Evolutionary conservation across 768 basidiomycete genomes (phyloP), one percentile per base, ranked within the genome.

Genomic region (Pleurotus salmoneostramineus): DNA sequence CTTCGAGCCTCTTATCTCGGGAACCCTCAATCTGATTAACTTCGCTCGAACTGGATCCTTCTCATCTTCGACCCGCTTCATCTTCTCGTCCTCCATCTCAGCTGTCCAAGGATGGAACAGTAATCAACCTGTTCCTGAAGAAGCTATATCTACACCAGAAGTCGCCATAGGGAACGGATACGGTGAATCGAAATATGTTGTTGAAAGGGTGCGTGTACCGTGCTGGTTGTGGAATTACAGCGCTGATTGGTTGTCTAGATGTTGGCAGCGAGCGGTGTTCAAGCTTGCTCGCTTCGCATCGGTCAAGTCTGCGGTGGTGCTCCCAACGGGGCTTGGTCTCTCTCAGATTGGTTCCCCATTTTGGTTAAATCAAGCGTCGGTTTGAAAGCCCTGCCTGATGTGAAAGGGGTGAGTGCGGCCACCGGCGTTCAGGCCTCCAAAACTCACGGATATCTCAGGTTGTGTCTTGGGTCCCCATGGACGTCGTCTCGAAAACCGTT

Each of bases 391-490:
- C 56, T 72, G 6, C 70, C 69, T 2, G 54, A 63, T 21, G 54
- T 60, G 7, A 8, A 44, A 35, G 68, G 67, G 15, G 68, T 71
- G 50, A 58, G 63, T 66, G 8, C 34, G 44, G 17, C 14, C 59
- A 15, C 36, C n/a, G 3, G n/a, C 4, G 42, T 40, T 55, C 37
- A 14, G 4, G 14, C 11, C 2, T n/a, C 33, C 3, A 15, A 46
- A 48, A 36, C 15, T 12, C 42, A 31, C 11, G 10, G 21, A 35
- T n/a, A 34, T n/a, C 11, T 15, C n/a, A 76, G 73, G 46, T 69
- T 6, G 56, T 73, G 1, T 72, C 74, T 8, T 78, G 74, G 73
- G 56, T 74, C 1, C 70, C 72, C 8, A 68, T 71, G 61, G 62
- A 71, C 43, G 61, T 58, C 6, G 69, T 70, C 2, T 63, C 69